Evolutionary conservation across 768 basidiomycete species (phyloP), one percentile per base, ranked within the genome.

Genomic region (Botryobasidium botryosum): DNA sequence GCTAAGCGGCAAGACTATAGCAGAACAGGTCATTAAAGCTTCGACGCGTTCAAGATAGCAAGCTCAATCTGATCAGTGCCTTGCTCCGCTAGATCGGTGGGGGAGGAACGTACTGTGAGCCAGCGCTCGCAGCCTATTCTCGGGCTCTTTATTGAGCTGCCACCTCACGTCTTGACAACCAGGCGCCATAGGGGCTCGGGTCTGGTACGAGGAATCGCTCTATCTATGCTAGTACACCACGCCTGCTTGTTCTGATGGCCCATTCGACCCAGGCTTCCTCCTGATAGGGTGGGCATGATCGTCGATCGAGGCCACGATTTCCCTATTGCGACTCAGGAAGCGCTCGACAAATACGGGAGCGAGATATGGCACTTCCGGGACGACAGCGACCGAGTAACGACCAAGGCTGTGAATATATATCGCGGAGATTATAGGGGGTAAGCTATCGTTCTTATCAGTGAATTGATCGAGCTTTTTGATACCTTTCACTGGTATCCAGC

Each of bases 281-380:
- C 82, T 1, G 54, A 67, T 23, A 56, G 66, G 42, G 57, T 90
- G 26, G 83, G 83, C 15, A 87, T 88, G 84, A 70, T 92, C 44
- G 62, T 94, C 35, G 87, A 92, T 61, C 68, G 66, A 57, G 87
- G 90, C 6, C 43, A 62, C 40, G 86, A 91, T 57, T 90, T 87
- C 55, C 77, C 82, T 20, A 50, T 54, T 10, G 51, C 64, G 18
- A 69, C 85, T 24, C 68, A 77, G 55, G 52, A 62, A 15, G 62
- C 62, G 41, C 67, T 88, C 2, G 59, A 72, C 29, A 54, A 62
- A 7, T 86, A 78, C 56, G 87, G 87, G 1, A 36, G 60, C 26
- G 73, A 76, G 38, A 79, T 86, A 71, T 91, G 85, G 81, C 58
- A 73, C 29, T 85, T 77, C 53, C 69, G 87, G 48, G 67, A 77